phyloP scores from a whole-genome alignment of 2,329 filamentous ascomycete genomes.

The Metarhizium album region DNA sequence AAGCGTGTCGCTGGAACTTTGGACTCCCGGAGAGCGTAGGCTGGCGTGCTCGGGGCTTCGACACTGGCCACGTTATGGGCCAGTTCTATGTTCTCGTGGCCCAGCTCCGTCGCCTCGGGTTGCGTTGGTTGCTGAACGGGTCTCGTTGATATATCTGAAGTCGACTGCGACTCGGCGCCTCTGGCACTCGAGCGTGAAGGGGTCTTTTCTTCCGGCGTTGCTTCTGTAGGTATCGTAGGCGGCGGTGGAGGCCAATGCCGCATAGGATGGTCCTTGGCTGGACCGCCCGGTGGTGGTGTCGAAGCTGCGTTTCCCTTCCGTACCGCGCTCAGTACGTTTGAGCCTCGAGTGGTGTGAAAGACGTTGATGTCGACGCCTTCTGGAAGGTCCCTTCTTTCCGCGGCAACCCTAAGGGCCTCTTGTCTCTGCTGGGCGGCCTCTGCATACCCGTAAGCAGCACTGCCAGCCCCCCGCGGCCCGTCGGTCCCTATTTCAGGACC shows the following conservation, averaged over 20 bases:
- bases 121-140: background rate
- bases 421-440: constrained; percentile 6
- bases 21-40: constrained; percentile 74
- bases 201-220: background rate
- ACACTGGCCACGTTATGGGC: constrained; percentile 16
- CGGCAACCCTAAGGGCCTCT: constrained; percentile 5
- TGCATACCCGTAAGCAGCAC: background rate
- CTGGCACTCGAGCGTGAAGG: background rate
- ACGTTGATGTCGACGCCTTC: constrained; percentile 33
- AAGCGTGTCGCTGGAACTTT: constrained; percentile 81
- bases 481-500: background rate
- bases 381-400: constrained; percentile 24
- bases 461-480: background rate
- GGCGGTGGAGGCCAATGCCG: constrained; percentile 22
- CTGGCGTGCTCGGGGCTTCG: constrained; percentile 10
- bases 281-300: constrained; percentile 8
- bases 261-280: constrained; percentile 26
- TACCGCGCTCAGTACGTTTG: constrained; percentile 31
- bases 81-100: constrained; percentile 10
- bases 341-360: constrained; percentile 36
- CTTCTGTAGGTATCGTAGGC: constrained; percentile 9
- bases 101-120: constrained; percentile 1
- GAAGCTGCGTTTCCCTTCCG: constrained; percentile 14
- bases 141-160: background rate
- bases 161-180: background rate